phyloP scores from a whole-genome alignment of 2,329 filamentous ascomycete species.

The Fusarium mangiferae region DNA sequence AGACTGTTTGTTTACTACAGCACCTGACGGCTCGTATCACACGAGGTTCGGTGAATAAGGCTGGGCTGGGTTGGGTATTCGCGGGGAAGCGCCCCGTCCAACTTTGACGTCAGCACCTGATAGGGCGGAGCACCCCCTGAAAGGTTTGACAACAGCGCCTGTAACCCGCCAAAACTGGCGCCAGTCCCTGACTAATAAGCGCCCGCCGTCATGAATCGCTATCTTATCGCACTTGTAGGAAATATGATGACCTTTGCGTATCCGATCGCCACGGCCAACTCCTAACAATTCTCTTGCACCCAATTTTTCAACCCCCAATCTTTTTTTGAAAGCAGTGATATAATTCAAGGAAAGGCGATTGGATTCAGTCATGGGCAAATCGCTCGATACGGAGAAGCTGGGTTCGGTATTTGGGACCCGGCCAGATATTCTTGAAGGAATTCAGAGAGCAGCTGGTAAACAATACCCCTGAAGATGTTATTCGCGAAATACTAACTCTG shows the following conservation, averaged over 20 bases:
- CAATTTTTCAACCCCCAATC: slow-evolving; percentile 16
- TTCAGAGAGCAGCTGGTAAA: slow-evolving; percentile 64
- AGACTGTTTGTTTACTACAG: neutral
- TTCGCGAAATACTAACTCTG: slow-evolving; percentile 14
- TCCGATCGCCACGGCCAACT: slow-evolving; percentile 28
- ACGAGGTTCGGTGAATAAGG: slow-evolving; percentile 11
- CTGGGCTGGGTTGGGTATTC: slow-evolving; percentile 10
- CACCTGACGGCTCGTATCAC: neutral
- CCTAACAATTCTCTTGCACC: slow-evolving; percentile 14
- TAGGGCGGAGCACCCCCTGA: slow-evolving; percentile 22
- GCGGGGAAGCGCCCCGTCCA: slow-evolving; percentile 20
- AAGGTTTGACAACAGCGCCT: slow-evolving; percentile 20
- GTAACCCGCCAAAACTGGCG: slow-evolving; percentile 21
- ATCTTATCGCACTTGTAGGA: slow-evolving; percentile 41
- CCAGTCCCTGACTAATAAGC: slow-evolving; percentile 39
- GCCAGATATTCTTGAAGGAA: slow-evolving; percentile 65
- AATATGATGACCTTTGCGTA: slow-evolving; percentile 41
- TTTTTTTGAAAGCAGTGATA: slow-evolving; percentile 29
- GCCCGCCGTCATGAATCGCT: slow-evolving; percentile 30
- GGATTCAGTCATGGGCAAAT: slow-evolving; percentile 52
- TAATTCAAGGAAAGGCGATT: slow-evolving; percentile 5
- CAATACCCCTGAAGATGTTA: slow-evolving; percentile 31
- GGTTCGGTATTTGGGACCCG: slow-evolving; percentile 64
- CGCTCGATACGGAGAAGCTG: slow-evolving; percentile 62
- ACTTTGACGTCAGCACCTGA: slow-evolving; percentile 31